These are phyloP conservation scores for Lasiosphaeria hispida DNA, from an alignment of 495 filamentous ascomycete species.

Conservation along the genomic window DNA sequence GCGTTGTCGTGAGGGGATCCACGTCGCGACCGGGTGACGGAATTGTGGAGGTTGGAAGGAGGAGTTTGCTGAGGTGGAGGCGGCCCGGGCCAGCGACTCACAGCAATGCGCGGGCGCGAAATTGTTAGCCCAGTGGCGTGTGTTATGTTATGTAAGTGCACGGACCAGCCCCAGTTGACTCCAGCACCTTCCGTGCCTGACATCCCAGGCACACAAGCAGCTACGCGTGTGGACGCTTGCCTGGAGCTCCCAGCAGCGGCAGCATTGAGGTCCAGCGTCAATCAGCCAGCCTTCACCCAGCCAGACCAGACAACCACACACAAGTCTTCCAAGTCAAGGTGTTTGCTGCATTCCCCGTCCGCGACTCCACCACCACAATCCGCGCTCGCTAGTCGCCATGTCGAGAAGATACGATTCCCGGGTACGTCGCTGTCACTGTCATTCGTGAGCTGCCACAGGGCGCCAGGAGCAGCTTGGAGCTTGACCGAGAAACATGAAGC, in stretches of 20 bases:
- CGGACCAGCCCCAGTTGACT: neutral
- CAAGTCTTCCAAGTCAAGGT: neutral
- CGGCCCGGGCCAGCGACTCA: neutral
- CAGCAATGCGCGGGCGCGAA: neutral
- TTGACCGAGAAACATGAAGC: conserved; percentile 22
- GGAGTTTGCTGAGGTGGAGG: conserved; percentile 26
- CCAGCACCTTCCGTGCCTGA: neutral
- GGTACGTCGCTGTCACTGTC: conserved; percentile 52
- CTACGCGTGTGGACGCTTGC: conserved; percentile 41
- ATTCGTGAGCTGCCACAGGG: neutral
- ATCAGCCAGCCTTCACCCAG: conserved; percentile 15
- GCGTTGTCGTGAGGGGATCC: neutral
- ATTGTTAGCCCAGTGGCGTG: conserved; percentile 1
- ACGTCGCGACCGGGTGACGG: conserved; percentile 22
- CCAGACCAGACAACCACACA: conserved; percentile 1
- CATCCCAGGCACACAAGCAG: conserved; percentile 24
- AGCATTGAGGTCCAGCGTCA: conserved; percentile 18
- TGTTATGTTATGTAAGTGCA: conserved; percentile 11
- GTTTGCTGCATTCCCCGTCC: neutral
- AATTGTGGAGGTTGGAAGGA: conserved; percentile 33
- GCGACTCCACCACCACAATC: neutral
- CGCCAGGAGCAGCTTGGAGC: conserved; percentile 9
- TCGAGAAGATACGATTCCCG: conserved; percentile 98
- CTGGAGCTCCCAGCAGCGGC: conserved; percentile 33
- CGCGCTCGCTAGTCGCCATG: conserved; percentile 54